These are phyloP conservation scores for Tuber magnatum DNA, from an alignment of 495 filamentous ascomycete genomes.

Conservation along the genomic window DNA sequence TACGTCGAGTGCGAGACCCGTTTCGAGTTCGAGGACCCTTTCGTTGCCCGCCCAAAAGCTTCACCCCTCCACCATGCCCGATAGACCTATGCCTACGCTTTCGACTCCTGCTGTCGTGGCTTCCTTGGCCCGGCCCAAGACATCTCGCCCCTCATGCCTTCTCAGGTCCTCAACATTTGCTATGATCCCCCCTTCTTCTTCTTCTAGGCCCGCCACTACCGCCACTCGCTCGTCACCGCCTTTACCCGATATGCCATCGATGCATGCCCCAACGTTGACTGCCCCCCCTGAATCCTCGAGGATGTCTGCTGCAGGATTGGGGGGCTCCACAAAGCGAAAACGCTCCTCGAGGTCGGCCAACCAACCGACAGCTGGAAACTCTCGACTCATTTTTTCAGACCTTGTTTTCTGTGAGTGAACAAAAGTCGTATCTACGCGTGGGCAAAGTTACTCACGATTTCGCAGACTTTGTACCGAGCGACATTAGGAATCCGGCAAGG, in stretches of 20 bases:
- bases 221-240: neutral
- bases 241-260: neutral
- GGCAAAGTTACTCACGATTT: neutral
- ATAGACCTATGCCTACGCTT: neutral
- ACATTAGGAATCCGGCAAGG: conserved; percentile 59
- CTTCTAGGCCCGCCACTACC: neutral
- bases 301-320: conserved; percentile 3
- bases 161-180: neutral
- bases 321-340: conserved; percentile 21
- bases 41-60: neutral
- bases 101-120: neutral
- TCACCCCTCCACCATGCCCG: conserved; percentile 9
- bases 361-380: neutral
- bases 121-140: neutral
- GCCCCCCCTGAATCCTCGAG: conserved; percentile 30
- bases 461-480: conserved; percentile 71
- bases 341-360: conserved; percentile 7
- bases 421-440: neutral
- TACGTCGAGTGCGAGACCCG: neutral
- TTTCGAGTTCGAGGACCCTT: conserved; percentile 5
- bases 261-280: neutral
- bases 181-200: neutral
- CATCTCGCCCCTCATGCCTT: neutral
- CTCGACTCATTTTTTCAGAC: conserved; percentile 16
- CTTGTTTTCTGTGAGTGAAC: conserved; percentile 28